These are phyloP conservation scores for Xylaria curta DNA, from an alignment of 495 filamentous ascomycete genomes.

Conservation along the genomic window DNA sequence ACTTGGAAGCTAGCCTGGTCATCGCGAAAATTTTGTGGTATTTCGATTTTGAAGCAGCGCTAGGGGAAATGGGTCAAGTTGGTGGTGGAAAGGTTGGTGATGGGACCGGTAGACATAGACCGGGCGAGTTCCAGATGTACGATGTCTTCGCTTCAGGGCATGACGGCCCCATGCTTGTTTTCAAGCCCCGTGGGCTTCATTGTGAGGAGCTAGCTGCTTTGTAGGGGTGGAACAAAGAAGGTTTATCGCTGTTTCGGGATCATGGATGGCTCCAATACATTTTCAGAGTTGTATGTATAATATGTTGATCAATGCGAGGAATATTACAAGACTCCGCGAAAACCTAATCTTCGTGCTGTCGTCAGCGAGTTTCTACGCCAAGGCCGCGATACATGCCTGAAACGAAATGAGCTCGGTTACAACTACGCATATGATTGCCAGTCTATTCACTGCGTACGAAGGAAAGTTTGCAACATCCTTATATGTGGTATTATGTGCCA, in stretches of 20 bases:
- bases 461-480: not conserved
- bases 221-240: not conserved
- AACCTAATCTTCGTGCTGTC: not conserved
- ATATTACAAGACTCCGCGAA: not conserved
- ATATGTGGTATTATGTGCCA: not conserved
- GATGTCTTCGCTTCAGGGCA: slow-evolving; percentile 35
- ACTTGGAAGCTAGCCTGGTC: slow-evolving; percentile 60
- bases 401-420: not conserved
- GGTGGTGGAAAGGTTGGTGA: slow-evolving; percentile 23
- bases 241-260: not conserved
- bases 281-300: not conserved
- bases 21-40: slow-evolving; percentile 53
- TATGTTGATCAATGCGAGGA: not conserved
- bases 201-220: not conserved
- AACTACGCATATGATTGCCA: not conserved
- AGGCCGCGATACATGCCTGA: not conserved
- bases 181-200: slow-evolving; percentile 27
- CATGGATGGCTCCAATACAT: not conserved
- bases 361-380: not conserved
- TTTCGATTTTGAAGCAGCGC: slow-evolving; percentile 38
- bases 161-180: slow-evolving; percentile 41
- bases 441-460: not conserved
- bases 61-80: slow-evolving; percentile 30
- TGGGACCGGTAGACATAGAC: slow-evolving; percentile 35
- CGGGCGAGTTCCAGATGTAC: slow-evolving; percentile 46